Evolutionary conservation across 257 asterid species (phyloP).

Genomic region (Linaria vulgaris): DNA sequence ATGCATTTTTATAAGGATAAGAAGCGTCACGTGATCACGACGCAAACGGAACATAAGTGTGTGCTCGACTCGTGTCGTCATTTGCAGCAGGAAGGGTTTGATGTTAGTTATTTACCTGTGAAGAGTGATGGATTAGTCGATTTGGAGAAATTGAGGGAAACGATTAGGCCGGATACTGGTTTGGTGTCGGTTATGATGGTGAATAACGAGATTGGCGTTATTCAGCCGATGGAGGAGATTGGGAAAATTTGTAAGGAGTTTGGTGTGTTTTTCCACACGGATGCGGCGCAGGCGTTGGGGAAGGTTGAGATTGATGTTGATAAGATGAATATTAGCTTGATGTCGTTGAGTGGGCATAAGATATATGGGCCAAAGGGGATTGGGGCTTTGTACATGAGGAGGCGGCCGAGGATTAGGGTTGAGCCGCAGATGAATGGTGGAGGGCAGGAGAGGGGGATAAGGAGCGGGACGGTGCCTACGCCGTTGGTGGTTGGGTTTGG

Average conservation of each 20-base stretch:
- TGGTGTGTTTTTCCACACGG: constrained; percentile 80
- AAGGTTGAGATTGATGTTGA: constrained; percentile 88
- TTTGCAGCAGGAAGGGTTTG: constrained; percentile 89
- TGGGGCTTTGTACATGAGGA: constrained; percentile 87
- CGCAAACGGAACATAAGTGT: constrained; percentile 97
- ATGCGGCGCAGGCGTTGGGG: constrained; percentile 94
- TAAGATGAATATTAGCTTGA: constrained; percentile 83
- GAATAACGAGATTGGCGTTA: constrained; percentile 94
- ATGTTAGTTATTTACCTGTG: constrained; percentile 87
- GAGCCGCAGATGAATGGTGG: constrained; percentile 99
- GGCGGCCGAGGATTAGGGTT: constrained; percentile 92
- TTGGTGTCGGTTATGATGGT: constrained; percentile 94
- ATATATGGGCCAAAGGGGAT: constrained; percentile 94
- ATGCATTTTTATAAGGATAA: constrained; percentile 81
- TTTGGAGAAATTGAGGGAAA: constrained; percentile 59
- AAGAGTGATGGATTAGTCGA: constrained; percentile 68
- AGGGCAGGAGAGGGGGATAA: constrained; percentile 97
- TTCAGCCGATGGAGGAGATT: constrained; percentile 87
- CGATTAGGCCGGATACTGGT: constrained; percentile 86
- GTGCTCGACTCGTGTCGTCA: constrained; percentile 92
- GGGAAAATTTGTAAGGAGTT: constrained; percentile 84
- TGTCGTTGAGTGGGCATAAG: constrained; percentile 97
- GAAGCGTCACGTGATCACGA: constrained; percentile 94
- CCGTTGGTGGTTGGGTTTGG: constrained; percentile 97
- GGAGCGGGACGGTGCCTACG: constrained; percentile 97